Evolutionary conservation across 768 basidiomycete species (phyloP), one percentile per base, ranked within the genome.

Genomic region (Sarcodon aspratus): DNA sequence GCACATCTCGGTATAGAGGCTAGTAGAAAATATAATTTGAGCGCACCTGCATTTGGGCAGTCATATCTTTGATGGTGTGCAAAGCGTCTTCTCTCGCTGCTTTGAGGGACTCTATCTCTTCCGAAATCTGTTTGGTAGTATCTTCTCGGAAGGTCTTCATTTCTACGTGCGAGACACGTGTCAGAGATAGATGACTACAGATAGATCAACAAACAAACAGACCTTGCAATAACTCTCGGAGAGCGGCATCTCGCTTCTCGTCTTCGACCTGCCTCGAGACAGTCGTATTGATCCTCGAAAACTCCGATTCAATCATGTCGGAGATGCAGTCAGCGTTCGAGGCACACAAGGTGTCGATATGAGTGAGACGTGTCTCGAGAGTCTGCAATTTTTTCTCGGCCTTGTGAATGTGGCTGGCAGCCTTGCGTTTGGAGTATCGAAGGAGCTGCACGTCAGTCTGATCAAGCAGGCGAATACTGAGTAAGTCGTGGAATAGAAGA

Each of bases 101-200:
- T 49, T 66, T 64, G 9, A 81, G 63, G 4, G 64, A 66, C 9
- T 70, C 67, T 40, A 78, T 61, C 54, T 74, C 74, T 17, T 61
- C 62, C 34, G 64, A 64, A 61, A 80, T 70, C 49, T 76, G 71
- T 46, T 63, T 63, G 48, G 71, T 67, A 5, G 69, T 64, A 36
- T 61, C 68, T 44, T 45, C 49, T 40, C 55, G 59, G 36, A 60
- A 33, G 6, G 48, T 54, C 37, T 58, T 54, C 13, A 56, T 48
- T n/a, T 51, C 59, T 56, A 45, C n/a, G 34, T n/a, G 40, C 7
- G 40, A 17, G 3, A 42, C 13, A 42, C 15, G 13, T 42, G 40
- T 9, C 13, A 13, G 8, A 35, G 18, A 3, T 42, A 27, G 17
- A 3, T 27, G 21, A 27, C 21, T 5, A 5, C 21, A 27, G 21